Conservation (phyloP, 208 protist species). For the Crithidia thermophila region DNA sequence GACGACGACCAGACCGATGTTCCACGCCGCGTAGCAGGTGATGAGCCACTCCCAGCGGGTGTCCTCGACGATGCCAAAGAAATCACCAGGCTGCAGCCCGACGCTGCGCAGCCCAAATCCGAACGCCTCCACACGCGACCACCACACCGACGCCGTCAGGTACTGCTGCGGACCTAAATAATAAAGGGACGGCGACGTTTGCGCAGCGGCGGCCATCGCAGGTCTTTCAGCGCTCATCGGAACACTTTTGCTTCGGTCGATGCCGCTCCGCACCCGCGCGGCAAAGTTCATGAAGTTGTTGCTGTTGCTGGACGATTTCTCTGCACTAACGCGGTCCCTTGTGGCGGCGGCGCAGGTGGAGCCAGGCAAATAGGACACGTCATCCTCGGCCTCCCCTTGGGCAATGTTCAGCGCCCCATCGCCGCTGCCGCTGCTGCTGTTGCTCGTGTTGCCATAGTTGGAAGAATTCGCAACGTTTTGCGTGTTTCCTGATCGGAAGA, state of each 20-base stretch:
- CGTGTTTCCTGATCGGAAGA: too few relatives aligned
- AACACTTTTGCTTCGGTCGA: too few relatives aligned
- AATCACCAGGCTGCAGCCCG: conserved; percentile 44
- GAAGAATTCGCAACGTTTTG: too few relatives aligned
- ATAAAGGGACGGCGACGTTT: conserved; percentile 22
- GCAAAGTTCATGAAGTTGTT: too few relatives aligned
- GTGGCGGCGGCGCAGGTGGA: neutral
- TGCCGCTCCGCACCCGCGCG: too few relatives aligned
- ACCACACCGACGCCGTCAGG: conserved; percentile 52
- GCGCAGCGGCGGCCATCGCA: neutral
- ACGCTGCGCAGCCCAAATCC: conserved; percentile 55
- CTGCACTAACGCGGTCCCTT: too few relatives aligned
- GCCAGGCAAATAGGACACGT: conserved; percentile 6
- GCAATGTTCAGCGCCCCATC: conserved; percentile 4
- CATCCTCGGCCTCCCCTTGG: conserved; percentile 21
- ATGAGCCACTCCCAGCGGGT: conserved; percentile 84
- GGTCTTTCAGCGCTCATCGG: too few relatives aligned
- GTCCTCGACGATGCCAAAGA: conserved; percentile 54
- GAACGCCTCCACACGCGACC: conserved; percentile 55
- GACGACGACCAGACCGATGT: conserved; percentile 48
- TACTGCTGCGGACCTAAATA: conserved; percentile 53
- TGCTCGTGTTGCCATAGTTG: neutral
- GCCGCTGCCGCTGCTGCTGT: conserved; percentile 1
- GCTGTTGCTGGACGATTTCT: too few relatives aligned
- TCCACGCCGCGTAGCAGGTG: conserved; percentile 65